Conservation (phyloP, 768 basidiomycete genomes). For the Tricholoma terreum region DNA sequence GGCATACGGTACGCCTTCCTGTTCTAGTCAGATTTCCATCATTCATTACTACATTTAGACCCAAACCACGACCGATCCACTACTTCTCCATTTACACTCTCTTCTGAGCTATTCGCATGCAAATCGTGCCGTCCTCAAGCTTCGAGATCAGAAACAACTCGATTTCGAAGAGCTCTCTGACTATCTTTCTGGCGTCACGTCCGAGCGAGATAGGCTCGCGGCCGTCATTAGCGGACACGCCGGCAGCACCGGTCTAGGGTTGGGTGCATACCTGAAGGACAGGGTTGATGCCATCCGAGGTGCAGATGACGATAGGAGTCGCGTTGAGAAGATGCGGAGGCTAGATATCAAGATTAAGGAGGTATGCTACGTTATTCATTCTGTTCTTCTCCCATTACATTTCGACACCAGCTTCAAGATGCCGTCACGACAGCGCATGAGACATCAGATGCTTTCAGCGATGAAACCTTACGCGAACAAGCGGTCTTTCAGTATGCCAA, state of each 20-base stretch:
- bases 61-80: conserved; percentile 87
- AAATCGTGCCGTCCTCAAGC: conserved; percentile 90
- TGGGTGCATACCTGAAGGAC: conserved; percentile 89
- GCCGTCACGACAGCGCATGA: conserved; percentile 94
- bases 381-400: background rate
- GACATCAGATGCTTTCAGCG: conserved; percentile 94
- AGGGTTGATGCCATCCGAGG: conserved; percentile 89
- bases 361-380: conserved; percentile 41
- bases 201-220: conserved; percentile 89
- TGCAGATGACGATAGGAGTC: conserved; percentile 87
- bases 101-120: conserved; percentile 91
- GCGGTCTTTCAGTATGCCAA: conserved; percentile 86
- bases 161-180: conserved; percentile 97
- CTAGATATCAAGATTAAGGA: conserved; percentile 94
- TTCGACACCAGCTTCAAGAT: conserved; percentile 74
- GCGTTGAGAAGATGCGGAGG: conserved; percentile 92
- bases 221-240: conserved; percentile 89
- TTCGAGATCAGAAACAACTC: conserved; percentile 97
- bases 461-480: conserved; percentile 91
- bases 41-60: conserved; percentile 47
- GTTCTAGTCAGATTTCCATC: conserved; percentile 1
- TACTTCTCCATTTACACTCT: conserved; percentile 87
- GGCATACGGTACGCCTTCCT: conserved; percentile 63
- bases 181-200: conserved; percentile 88
- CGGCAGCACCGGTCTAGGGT: conserved; percentile 77